Evolutionary conservation across 345 rosid genomes (phyloP).

Genomic region (Lumnitzera racemosa): DNA sequence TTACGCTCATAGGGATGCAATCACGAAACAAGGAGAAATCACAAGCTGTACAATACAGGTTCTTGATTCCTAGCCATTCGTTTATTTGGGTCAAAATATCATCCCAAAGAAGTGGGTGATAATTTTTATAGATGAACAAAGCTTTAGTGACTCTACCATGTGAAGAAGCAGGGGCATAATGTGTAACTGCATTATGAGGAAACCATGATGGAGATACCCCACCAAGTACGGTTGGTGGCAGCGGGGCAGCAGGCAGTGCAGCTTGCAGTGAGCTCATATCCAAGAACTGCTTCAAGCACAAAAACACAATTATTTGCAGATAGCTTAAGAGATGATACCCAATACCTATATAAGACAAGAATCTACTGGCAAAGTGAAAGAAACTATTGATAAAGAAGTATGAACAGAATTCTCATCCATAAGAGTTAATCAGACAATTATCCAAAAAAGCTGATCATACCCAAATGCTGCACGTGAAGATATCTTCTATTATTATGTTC

Average conservation of each 20-base stretch:
- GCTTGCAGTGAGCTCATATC: constrained; percentile 73
- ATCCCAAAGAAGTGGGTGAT: neutral
- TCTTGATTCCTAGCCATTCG: no score
- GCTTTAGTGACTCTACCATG: constrained; percentile 39
- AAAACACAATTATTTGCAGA: constrained; percentile 6
- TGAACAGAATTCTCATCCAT: neutral
- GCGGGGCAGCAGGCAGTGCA: constrained; percentile 50
- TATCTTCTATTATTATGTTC: neutral
- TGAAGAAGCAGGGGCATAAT: constrained; percentile 36
- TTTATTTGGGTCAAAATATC: no score
- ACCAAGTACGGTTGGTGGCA: constrained; percentile 37
- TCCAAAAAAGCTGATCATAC: neutral
- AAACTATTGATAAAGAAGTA: no score
- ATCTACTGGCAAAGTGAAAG: no score
- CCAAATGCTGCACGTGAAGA: neutral
- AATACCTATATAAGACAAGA: no score
- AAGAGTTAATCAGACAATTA: neutral
- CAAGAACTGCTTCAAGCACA: constrained; percentile 48
- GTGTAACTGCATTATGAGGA: constrained; percentile 39
- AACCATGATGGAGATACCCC: constrained; percentile 60
- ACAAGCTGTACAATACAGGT: no score
- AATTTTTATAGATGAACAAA: neutral
- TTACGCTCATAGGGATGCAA: no score
- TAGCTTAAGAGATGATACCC: no score
- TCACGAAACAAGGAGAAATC: neutral